Evolutionary conservation across 352 stramenopile genomes (phyloP).

Genomic region (Globisporangium nagaii): DNA sequence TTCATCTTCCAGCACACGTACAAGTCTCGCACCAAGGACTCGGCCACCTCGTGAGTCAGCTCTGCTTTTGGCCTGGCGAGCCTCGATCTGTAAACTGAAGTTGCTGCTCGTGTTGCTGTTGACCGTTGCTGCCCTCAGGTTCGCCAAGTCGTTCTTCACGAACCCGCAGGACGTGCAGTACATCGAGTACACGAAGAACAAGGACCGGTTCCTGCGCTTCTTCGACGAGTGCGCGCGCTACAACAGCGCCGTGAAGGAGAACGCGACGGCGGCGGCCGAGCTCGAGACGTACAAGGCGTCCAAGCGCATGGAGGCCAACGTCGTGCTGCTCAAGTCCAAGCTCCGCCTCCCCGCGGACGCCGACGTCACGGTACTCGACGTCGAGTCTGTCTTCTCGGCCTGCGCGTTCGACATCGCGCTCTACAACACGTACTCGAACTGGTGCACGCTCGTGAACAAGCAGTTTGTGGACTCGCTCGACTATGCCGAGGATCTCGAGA

Average conservation of each 20-base stretch:
- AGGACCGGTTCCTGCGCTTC: conserved; percentile 52
- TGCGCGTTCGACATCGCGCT: conserved; percentile 55
- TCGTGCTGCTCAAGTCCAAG: conserved; percentile 7
- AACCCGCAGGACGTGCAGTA: conserved; percentile 40
- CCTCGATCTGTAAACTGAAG: no score
- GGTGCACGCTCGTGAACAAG: conserved; percentile 37
- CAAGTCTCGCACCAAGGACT: conserved; percentile 49
- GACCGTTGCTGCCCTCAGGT: conserved; percentile 24
- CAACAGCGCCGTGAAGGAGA: conserved; percentile 36
- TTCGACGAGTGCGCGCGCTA: conserved; percentile 58
- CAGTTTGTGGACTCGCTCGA: conserved; percentile 27
- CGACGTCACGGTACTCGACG: conserved; percentile 21
- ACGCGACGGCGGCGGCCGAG: conserved; percentile 25
- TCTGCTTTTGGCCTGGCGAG: no score
- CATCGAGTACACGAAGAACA: conserved; percentile 26
- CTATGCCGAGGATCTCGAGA: conserved; percentile 37
- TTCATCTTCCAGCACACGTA: conserved; percentile 60
- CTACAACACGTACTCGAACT: conserved; percentile 27
- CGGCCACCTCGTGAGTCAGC: conserved; percentile 39
- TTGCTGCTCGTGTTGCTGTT: no score
- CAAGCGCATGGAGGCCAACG: conserved; percentile 16
- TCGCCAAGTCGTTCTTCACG: conserved; percentile 43
- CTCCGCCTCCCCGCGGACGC: conserved; percentile 10
- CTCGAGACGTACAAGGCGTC: conserved; percentile 26
- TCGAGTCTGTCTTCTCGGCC: conserved; percentile 28